Conservation (phyloP, 129 eudicot genomes). For the Chrysanthemum seticuspe region DNA sequence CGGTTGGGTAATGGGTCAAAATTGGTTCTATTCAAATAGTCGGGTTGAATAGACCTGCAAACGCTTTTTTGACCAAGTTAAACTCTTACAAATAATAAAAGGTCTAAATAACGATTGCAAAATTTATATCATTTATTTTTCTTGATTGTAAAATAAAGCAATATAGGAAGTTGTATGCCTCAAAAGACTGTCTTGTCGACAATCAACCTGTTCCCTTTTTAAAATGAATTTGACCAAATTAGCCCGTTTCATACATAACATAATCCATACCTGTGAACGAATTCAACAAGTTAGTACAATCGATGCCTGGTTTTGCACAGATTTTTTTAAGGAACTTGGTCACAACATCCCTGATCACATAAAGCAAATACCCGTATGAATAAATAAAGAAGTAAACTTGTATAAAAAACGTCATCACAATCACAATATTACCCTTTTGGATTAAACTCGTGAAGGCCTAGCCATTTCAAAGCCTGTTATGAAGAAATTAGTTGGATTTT, state of each 20-base stretch:
- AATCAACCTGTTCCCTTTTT: no score
- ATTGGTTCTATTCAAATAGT: no score
- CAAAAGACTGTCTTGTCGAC: no score
- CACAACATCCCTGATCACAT: conserved; percentile 48
- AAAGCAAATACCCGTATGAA: conserved; percentile 8
- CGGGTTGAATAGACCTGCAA: no score
- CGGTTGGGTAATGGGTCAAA: no score
- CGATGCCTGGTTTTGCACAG: conserved; percentile 46
- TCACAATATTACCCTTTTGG: conserved; percentile 56
- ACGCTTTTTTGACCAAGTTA: no score
- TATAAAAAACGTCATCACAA: background rate
- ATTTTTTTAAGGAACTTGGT: conserved; percentile 43
- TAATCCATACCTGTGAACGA: conserved; percentile 57
- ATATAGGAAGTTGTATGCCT: no score
- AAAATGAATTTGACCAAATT: no score
- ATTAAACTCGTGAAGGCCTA: conserved; percentile 58
- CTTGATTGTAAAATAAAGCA: no score
- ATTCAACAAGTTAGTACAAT: conserved; percentile 59
- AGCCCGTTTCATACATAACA: background rate
- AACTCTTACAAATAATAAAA: no score
- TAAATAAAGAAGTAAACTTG: background rate
- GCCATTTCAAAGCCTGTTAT: conserved; percentile 53
- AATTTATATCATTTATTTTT: no score
- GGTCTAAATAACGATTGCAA: no score
- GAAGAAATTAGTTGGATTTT: background rate